Percentiles rank a stretch among this genome's conserved stretches.
Conservation (phyloP, 768 basidiomycete genomes). For the Mycena vitilis region DNA sequence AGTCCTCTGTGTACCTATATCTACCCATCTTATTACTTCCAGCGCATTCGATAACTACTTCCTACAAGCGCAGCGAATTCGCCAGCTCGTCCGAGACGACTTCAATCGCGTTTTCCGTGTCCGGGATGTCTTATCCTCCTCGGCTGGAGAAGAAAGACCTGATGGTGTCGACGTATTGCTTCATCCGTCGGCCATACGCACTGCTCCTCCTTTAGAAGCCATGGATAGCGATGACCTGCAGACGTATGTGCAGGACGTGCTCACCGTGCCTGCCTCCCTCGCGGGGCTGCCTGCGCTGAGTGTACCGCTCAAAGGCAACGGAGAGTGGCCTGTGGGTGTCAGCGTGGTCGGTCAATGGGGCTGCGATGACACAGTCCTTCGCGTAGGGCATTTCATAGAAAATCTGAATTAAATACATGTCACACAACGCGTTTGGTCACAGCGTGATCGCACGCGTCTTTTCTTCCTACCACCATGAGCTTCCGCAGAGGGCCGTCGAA, state of each 20-base stretch:
- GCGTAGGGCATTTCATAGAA: constrained; percentile 63
- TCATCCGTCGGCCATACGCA: constrained; percentile 89
- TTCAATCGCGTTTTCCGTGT: constrained; percentile 77
- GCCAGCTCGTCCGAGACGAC: constrained; percentile 76
- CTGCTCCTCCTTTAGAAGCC: constrained; percentile 71
- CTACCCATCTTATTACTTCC: not conserved
- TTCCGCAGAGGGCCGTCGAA: not conserved
- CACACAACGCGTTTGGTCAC: constrained; percentile 18
- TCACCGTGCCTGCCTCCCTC: constrained; percentile 92
- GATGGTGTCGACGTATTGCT: constrained; percentile 79
- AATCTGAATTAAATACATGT: constrained; percentile 1
- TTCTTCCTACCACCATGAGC: not conserved
- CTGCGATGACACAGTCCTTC: constrained; percentile 68
- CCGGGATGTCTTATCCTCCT: constrained; percentile 58
- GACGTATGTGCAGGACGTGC: constrained; percentile 89
- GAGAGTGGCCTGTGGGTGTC: constrained; percentile 86
- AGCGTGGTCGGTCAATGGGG: constrained; percentile 94
- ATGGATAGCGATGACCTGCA: constrained; percentile 46
- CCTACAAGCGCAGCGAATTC: constrained; percentile 88
- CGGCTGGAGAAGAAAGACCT: constrained; percentile 3
- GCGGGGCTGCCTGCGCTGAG: constrained; percentile 88
- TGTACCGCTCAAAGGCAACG: constrained; percentile 62
- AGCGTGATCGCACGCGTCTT: constrained; percentile 4
- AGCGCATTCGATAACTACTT: constrained; percentile 99
- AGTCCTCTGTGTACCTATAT: constrained; percentile 41